Evolutionary conservation across 2,329 filamentous ascomycete species (phyloP).

Genomic region (Coniochaeta pulveracea): DNA sequence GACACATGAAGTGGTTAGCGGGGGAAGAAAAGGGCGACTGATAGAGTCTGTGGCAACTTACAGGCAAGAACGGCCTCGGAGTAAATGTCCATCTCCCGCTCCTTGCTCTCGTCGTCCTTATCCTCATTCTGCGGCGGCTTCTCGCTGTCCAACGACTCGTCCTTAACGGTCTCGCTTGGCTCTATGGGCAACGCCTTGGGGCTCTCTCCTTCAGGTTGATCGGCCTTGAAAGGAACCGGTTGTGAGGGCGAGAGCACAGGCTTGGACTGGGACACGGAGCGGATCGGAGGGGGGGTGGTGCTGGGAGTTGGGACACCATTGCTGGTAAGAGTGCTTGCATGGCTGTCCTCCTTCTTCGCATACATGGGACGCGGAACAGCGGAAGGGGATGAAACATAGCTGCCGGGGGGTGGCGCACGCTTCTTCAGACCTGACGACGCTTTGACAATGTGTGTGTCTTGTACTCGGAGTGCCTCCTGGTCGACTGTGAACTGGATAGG

Average conservation of each 20-base stretch:
- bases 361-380: conserved; percentile 59
- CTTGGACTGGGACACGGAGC: conserved; percentile 28
- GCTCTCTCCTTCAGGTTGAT: conserved; percentile 65
- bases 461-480: conserved; percentile 83
- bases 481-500: conserved; percentile 99
- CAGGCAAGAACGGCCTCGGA: conserved; percentile 84
- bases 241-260: conserved; percentile 46
- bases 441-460: conserved; percentile 67
- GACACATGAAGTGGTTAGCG: conserved; percentile 5
- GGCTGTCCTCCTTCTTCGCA: conserved; percentile 35
- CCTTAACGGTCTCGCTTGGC: conserved; percentile 48
- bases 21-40: not conserved
- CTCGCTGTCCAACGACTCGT: conserved; percentile 38
- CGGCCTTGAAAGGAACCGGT: conserved; percentile 62
- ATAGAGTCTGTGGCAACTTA: conserved; percentile 31
- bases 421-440: conserved; percentile 54
- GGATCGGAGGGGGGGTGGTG: conserved; percentile 48
- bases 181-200: conserved; percentile 69
- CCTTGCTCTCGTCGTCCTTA: conserved; percentile 55
- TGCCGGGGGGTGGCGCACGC: conserved; percentile 47
- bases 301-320: conserved; percentile 61
- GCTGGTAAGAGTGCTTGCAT: conserved; percentile 18
- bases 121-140: conserved; percentile 60
- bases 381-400: conserved; percentile 45
- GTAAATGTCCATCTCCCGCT: conserved; percentile 85